Conservation (phyloP, 257 asterid species). For the Solanum neorickii region DNA sequence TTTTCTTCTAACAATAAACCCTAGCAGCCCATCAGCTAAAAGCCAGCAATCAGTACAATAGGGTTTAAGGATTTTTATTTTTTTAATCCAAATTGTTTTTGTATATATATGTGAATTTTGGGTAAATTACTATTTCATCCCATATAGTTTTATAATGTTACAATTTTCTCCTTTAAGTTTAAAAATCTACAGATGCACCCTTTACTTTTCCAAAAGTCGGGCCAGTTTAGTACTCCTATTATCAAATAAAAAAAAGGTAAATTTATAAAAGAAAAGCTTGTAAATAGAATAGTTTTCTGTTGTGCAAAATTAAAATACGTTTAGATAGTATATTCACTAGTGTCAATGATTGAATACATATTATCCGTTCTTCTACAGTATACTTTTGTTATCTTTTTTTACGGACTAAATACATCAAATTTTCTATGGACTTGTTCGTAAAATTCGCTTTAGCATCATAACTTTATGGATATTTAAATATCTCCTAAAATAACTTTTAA, state of each 20-base stretch:
- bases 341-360: neutral
- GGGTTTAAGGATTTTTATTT: slow-evolving; percentile 1
- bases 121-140: neutral
- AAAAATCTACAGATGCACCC: neutral
- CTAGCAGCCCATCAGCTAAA: neutral
- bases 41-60: neutral
- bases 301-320: neutral
- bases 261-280: neutral
- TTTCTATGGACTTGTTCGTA: rapidly evolving
- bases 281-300: neutral
- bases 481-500: no score
- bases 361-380: rapidly evolving
- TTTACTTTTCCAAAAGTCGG: neutral
- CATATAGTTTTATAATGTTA: neutral
- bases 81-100: neutral
- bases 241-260: neutral
- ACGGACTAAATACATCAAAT: no score
- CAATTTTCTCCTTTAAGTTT: neutral
- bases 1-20: slow-evolving; percentile 1
- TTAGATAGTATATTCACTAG: neutral
- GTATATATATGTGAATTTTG: neutral
- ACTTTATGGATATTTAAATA: no score
- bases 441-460: no score
- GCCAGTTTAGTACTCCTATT: neutral
- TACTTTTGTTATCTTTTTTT: neutral